These are phyloP conservation scores for Botrytis squamosa DNA, from an alignment of 2,329 filamentous ascomycete species.

Conservation along the genomic window DNA sequence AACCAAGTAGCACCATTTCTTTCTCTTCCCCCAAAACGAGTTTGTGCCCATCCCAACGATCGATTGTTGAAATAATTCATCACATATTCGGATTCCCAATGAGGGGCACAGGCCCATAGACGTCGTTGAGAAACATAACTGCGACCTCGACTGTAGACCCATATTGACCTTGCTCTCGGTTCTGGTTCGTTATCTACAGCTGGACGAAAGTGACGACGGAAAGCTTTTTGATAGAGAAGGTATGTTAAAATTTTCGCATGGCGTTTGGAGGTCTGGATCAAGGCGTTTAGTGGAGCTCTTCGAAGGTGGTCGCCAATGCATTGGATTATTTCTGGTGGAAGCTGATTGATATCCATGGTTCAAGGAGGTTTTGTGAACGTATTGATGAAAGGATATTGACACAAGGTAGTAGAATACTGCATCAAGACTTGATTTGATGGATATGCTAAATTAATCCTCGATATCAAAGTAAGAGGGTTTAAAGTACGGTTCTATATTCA, in stretches of 20 bases:
- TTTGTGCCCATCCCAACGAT: slow-evolving; percentile 16
- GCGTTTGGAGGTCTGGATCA: slow-evolving; percentile 16
- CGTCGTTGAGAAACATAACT: slow-evolving; percentile 19
- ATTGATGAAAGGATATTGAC: slow-evolving; percentile 2
- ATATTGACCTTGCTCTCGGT: slow-evolving; percentile 17
- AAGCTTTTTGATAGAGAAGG: slow-evolving; percentile 18
- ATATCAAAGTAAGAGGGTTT: neutral
- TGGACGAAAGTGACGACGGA: slow-evolving; percentile 18
- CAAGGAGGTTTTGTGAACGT: neutral
- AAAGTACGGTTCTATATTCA: neutral
- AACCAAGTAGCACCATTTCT: slow-evolving; percentile 22
- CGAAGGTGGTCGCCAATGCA: slow-evolving; percentile 14
- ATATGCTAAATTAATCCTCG: neutral
- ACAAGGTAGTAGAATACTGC: neutral
- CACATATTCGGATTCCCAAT: slow-evolving; percentile 15
- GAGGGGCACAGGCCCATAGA: slow-evolving; percentile 8
- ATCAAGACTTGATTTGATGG: slow-evolving; percentile 14
- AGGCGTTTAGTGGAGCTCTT: slow-evolving; percentile 15
- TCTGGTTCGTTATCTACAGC: slow-evolving; percentile 8
- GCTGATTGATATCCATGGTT: slow-evolving; percentile 13
- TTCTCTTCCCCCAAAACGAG: slow-evolving; percentile 18
- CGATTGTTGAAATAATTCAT: slow-evolving; percentile 12
- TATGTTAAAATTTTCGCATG: slow-evolving; percentile 8
- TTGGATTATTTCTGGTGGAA: slow-evolving; percentile 19
- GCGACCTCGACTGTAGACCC: slow-evolving; percentile 20